A percentile compares a stretch with the other conserved stretches of the same genome.
phyloP scores from a whole-genome alignment of 768 basidiomycete species.

The Lanmaoa rubissima region DNA sequence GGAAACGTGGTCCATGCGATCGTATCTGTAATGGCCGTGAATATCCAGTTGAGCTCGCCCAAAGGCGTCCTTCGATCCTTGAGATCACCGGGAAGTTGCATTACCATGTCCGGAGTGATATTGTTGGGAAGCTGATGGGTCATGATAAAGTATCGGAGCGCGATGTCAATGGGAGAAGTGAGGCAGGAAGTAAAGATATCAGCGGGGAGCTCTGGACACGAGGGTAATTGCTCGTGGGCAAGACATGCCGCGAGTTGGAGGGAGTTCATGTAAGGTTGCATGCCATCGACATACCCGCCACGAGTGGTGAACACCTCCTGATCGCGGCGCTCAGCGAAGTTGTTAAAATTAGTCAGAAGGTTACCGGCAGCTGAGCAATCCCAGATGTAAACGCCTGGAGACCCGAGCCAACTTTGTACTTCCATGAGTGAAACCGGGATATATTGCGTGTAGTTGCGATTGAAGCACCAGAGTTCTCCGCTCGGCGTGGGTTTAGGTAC shows the following conservation, averaged over 20 bases:
- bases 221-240: constrained; percentile 87
- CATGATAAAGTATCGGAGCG: constrained; percentile 90
- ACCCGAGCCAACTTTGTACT: constrained; percentile 89
- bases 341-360: constrained; percentile 85
- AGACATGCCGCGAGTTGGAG: constrained; percentile 95
- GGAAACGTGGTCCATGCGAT: constrained; percentile 99
- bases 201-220: constrained; percentile 94
- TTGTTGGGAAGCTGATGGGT: constrained; percentile 82
- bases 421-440: constrained; percentile 95
- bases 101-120: constrained; percentile 84
- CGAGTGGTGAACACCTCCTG: constrained; percentile 57
- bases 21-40: constrained; percentile 97
- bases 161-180: constrained; percentile 97
- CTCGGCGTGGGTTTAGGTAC: constrained; percentile 95
- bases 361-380: constrained; percentile 98
- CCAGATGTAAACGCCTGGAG: constrained; percentile 97
- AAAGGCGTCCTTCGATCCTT: constrained; percentile 95
- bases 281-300: constrained; percentile 57
- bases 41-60: constrained; percentile 99
- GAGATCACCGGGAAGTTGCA: constrained; percentile 93
- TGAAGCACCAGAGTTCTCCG: constrained; percentile 99
- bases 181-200: constrained; percentile 97
- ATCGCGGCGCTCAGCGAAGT: constrained; percentile 72
- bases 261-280: constrained; percentile 76
- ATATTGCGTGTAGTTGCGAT: constrained; percentile 95